Evolutionary conservation across 192 early-diverging fungal genomes (phyloP), one percentile per base, ranked within the genome.

Genomic region (Podila epigama): DNA sequence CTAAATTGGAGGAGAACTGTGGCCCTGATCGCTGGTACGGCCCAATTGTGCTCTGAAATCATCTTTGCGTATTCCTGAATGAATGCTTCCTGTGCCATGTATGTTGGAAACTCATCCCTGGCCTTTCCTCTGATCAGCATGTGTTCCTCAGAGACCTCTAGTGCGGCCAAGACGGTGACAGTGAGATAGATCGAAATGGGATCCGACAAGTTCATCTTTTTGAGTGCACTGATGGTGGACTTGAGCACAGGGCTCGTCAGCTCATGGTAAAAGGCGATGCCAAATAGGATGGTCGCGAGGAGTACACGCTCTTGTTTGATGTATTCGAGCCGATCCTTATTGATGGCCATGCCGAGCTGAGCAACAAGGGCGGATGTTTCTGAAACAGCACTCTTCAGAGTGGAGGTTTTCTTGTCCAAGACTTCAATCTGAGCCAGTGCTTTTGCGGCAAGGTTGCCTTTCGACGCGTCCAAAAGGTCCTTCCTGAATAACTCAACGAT

Each of bases 1-100:
- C 83, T 63, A 86, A 89, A 90, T 70, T 93, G 89, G 33, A 91
- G 70, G 52, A 85, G 70, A 25, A 90, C 68, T 0, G 65, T 61
- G 32, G 79, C 68, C 27, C 64, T 59, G 31, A 84, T 79, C 9
- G 68, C 71, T 12, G 75, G 69, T 6, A 81, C 69, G 27, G 50
- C 67, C 63, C 60, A 84, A 48, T 41, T 64, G 52, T 25, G 69
- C 31, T 59, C 60, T 5, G 50, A 52, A 31, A 79, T 66, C 32
- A 73, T 34, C 16, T 61, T 28, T 40, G 71, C 79, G 71, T 80
- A 77, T 20, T 77, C 65, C 42, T 52, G 41, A 29, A 82, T 60
- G 41, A 84, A 82, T 6, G 64, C 40, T 22, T 68, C 69, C 27
- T 84, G 42, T n/a, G 48, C 50, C 56, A 61, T 82, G 57, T 59